Base-by-base conservation (phyloP, 176 grass and related monocot genomes). In the Panicum miliaceum region DNA sequence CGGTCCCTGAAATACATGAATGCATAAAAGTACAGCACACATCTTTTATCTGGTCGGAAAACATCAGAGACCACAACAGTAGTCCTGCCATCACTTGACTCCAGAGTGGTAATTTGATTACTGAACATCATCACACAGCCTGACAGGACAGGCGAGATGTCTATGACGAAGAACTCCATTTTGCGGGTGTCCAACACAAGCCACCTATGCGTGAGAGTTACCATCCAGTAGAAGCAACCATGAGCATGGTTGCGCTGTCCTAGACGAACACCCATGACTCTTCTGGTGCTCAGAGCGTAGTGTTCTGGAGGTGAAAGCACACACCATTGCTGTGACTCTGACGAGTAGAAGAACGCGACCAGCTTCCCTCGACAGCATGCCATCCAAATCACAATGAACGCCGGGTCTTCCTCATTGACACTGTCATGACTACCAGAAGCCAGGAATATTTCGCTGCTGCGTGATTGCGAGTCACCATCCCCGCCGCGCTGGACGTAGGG, bases 151-250 rank as follows among this genome's bases (percentile, higher is more conserved):
- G 77, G 88, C 0, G 82, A 81, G 7, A 89, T 81, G 78, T 89
- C 88, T 3, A 70, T 5, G 29, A 85, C 81, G 42, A 23, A 85
- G 82, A 89, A 89, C 14, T 85, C 77, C 82, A 85, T 89, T 53
- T 35, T 68, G 23, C 4, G 42, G 0, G 87, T 76, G 52, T 89
- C 82, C 77, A 89, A 72, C 63, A 89, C 77, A 11, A 89, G 87
- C 87, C 82, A 89, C 71, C 77, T 68, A 38, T 66, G 82, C 5
- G 87, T 85, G 70, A 81, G 77, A 43, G 88, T 38, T 53, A 85
- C 57, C 82, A 81, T 89, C 82, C 88, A 89, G 82, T 89, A 89
- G 77, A 89, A 81, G 77, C 82, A 89, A 20, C 82, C 77, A 7
- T 85, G 71, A 4, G 88, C 82, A 43, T 89, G 42, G 70, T 81